Percentiles rank a stretch among this genome's conserved stretches.
Evolutionary conservation across 2,329 filamentous ascomycete species (phyloP).

Genomic region (Ophiostoma australiae): DNA sequence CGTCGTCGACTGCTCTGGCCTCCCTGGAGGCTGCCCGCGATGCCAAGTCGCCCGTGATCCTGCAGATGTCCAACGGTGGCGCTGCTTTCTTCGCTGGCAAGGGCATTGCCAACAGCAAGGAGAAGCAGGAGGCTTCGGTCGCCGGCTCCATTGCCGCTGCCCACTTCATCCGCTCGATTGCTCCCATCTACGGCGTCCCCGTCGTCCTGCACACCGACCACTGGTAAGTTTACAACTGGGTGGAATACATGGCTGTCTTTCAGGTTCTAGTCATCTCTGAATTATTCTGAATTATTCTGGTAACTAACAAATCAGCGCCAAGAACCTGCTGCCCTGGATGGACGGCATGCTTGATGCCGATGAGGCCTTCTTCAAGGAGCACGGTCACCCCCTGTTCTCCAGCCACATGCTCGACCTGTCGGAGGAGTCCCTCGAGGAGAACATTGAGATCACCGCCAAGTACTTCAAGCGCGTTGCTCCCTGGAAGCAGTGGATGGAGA

Average conservation of each 20-base stretch:
- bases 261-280: neutral
- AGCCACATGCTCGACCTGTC: conserved; percentile 98
- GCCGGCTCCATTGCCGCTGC: conserved; percentile 82
- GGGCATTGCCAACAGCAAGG: conserved; percentile 75
- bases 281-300: neutral
- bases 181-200: conserved; percentile 81
- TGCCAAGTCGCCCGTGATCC: conserved; percentile 82
- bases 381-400: conserved; percentile 82
- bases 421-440: conserved; percentile 84
- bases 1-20: conserved; percentile 58
- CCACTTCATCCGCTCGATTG: conserved; percentile 86
- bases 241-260: neutral
- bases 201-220: conserved; percentile 96
- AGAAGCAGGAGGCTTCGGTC: conserved; percentile 87
- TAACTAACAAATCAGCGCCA: conserved; percentile 60
- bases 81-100: conserved; percentile 90
- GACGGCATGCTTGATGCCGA: conserved; percentile 94
- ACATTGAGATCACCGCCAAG: conserved; percentile 85
- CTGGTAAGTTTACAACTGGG: conserved; percentile 23
- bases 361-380: conserved; percentile 89
- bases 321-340: conserved; percentile 98
- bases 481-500: conserved; percentile 99
- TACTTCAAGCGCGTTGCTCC: conserved; percentile 92
- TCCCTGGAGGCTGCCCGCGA: conserved; percentile 92
- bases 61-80: conserved; percentile 91